phyloP scores from a whole-genome alignment of 257 asterid genomes.

The Capsicum chinense region DNA sequence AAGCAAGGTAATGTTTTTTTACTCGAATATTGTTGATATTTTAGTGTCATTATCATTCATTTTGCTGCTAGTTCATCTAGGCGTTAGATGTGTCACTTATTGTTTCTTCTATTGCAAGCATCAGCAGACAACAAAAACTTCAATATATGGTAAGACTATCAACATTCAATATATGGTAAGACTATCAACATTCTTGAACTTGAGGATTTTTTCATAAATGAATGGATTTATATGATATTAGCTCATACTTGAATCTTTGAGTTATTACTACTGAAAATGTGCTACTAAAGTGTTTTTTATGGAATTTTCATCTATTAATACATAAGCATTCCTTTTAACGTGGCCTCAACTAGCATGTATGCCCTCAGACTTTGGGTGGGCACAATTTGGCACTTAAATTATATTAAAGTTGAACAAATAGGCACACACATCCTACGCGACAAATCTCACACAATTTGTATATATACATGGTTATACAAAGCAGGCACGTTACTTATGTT shows the following conservation, averaged over 20 bases:
- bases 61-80: not conserved
- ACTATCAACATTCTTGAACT: not conserved
- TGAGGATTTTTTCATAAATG: not conserved
- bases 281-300: not conserved
- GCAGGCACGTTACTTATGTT: no score
- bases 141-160: not conserved
- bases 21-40: not conserved
- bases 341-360: no score
- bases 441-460: no score
- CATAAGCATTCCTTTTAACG: no score
- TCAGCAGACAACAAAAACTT: not conserved
- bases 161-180: not conserved
- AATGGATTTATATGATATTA: not conserved
- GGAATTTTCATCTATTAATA: no score
- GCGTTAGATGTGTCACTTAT: not conserved
- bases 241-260: not conserved
- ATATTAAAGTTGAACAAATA: no score
- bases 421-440: no score
- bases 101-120: not conserved
- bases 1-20: not conserved
- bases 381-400: no score
- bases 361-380: no score
- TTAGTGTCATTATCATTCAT: not conserved
- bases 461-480: no score
- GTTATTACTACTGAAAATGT: not conserved